phyloP scores from a whole-genome alignment of 1,284 basidiomycete genomes.

The Trametes versicolor region DNA sequence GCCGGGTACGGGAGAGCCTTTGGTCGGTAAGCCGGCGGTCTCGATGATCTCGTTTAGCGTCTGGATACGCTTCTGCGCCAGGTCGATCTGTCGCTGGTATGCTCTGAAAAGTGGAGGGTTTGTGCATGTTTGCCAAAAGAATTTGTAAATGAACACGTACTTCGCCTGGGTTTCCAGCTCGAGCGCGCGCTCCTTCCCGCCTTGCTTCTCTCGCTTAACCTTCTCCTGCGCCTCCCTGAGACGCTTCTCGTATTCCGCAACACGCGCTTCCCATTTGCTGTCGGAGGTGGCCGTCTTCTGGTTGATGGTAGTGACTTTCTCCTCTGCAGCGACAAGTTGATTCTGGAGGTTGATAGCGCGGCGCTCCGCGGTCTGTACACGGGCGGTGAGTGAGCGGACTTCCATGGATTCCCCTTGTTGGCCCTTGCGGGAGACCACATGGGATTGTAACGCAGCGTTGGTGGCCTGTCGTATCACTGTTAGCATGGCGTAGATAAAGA shows the following conservation, averaged over 20 bases:
- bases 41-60: constrained; percentile 77
- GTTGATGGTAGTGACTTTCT: constrained; percentile 79
- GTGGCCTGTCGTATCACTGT: constrained; percentile 58
- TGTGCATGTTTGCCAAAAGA: neutral
- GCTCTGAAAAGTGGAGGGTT: constrained; percentile 53
- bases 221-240: constrained; percentile 91
- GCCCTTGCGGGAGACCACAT: constrained; percentile 77
- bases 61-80: constrained; percentile 72
- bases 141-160: constrained; percentile 51
- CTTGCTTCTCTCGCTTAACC: constrained; percentile 94
- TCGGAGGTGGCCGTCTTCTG: constrained; percentile 78
- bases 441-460: constrained; percentile 80
- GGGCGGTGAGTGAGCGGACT: constrained; percentile 73
- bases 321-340: constrained; percentile 84
- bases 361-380: constrained; percentile 85
- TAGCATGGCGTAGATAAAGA: neutral
- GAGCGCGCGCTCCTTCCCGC: constrained; percentile 85
- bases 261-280: constrained; percentile 91
- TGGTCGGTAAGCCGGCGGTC: constrained; percentile 48
- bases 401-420: constrained; percentile 76
- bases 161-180: constrained; percentile 78
- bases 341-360: constrained; percentile 84
- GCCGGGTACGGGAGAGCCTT: constrained; percentile 12
- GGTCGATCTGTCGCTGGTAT: constrained; percentile 74
- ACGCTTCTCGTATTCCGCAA: constrained; percentile 90